These are phyloP conservation scores for Nitzschia sp. DNA, from an alignment of 108 stramenopile species.

Conservation along the genomic window DNA sequence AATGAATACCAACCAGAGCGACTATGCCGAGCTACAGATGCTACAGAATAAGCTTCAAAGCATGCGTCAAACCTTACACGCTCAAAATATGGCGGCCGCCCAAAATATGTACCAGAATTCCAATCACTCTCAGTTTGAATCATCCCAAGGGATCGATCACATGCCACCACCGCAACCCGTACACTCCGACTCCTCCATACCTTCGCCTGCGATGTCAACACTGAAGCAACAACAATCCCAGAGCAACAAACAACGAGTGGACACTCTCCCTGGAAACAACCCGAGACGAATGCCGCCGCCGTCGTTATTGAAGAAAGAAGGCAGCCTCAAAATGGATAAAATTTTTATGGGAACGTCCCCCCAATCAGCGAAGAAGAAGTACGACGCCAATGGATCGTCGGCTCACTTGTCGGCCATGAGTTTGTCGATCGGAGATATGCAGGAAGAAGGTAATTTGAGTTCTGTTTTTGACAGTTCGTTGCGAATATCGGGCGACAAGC, in stretches of 20 bases:
- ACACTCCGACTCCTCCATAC: not conserved
- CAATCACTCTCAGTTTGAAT: not conserved
- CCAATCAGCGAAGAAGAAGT: constrained; percentile 15
- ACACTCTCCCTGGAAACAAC: constrained; percentile 6
- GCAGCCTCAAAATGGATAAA: constrained; percentile 43
- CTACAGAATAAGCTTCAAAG: constrained; percentile 17
- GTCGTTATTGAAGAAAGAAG: constrained; percentile 20
- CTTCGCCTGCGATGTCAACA: too few relatives aligned
- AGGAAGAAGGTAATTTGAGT: constrained; percentile 44
- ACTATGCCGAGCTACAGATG: constrained; percentile 23
- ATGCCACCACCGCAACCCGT: constrained; percentile 16
- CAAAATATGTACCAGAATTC: constrained; percentile 3
- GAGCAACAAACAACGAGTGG: constrained; percentile 5
- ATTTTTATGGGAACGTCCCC: constrained; percentile 16
- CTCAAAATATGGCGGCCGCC: not conserved
- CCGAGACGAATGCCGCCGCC: constrained; percentile 23
- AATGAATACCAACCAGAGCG: constrained; percentile 10
- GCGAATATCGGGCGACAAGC: constrained; percentile 20
- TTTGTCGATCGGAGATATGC: constrained; percentile 46
- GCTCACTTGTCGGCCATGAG: constrained; percentile 40
- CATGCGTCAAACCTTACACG: not conserved
- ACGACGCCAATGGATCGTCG: constrained; percentile 30
- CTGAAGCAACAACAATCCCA: not conserved
- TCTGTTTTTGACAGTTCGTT: constrained; percentile 47
- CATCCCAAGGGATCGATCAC: not conserved